Conservation (phyloP, 2,329 filamentous ascomycete species). For the Talaromyces verruculosus region DNA sequence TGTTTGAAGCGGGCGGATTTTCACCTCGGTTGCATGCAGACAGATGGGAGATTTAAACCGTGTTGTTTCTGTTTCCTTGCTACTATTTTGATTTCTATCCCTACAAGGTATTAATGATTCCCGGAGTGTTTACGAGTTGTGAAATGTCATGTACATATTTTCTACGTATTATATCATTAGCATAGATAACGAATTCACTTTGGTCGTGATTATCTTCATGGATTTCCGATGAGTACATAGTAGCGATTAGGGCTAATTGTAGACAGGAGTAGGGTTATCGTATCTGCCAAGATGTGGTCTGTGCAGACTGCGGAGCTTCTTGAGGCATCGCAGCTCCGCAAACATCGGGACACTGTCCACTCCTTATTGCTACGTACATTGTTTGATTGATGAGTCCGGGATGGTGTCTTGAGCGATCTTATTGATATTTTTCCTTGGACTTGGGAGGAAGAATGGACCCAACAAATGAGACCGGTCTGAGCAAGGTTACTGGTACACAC, state of each 20-base stretch:
- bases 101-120: neutral
- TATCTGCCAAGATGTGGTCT: conserved; percentile 22
- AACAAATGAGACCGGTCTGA: conserved; percentile 59
- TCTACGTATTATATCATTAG: neutral
- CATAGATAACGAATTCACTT: neutral
- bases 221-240: too few species aligned
- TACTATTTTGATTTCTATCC: neutral
- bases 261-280: neutral
- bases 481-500: conserved; percentile 66
- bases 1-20: neutral
- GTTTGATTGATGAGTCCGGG: conserved; percentile 25
- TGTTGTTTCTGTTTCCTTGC: neutral
- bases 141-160: conserved; percentile 5
- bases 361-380: neutral
- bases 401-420: conserved; percentile 29
- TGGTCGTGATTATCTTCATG: neutral
- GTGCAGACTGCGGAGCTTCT: conserved; percentile 18
- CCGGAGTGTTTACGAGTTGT: neutral
- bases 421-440: conserved; percentile 22
- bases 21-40: conserved; percentile 3
- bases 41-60: neutral
- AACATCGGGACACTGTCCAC: neutral
- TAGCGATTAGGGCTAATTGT: neutral
- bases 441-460: conserved; percentile 37
- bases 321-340: conserved; percentile 6